Percentiles rank a stretch among this genome's conserved stretches.
Conservation (phyloP, 495 filamentous ascomycete genomes). For the Neurospora sp. region DNA sequence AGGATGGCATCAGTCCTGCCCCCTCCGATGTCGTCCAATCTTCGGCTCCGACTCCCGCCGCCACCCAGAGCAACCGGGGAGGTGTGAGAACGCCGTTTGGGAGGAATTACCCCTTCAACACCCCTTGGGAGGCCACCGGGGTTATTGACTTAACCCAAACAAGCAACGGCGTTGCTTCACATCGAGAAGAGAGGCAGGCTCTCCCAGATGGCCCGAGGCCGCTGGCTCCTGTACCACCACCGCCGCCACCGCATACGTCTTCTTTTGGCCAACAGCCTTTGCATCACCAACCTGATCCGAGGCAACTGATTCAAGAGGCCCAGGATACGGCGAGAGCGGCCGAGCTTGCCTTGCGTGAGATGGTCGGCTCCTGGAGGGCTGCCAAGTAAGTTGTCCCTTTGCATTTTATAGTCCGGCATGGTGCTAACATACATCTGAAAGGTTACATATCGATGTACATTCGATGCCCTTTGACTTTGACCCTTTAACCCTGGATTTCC, state of each 20-base stretch:
- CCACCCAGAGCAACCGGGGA: constrained; percentile 25
- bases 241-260: background rate
- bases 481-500: constrained; percentile 68
- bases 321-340: constrained; percentile 65
- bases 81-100: constrained; percentile 42
- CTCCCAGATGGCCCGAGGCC: constrained; percentile 7
- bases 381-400: constrained; percentile 51
- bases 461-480: constrained; percentile 71
- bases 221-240: background rate
- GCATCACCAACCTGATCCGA: constrained; percentile 49
- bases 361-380: constrained; percentile 67
- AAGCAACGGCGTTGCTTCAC: background rate
- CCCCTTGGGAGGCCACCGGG: constrained; percentile 63
- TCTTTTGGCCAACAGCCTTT: constrained; percentile 35
- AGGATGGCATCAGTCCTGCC: constrained; percentile 15
- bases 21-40: constrained; percentile 19
- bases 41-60: constrained; percentile 10
- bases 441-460: constrained; percentile 30
- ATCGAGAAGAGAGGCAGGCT: constrained; percentile 22
- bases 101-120: constrained; percentile 45
- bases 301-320: constrained; percentile 48
- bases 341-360: constrained; percentile 74
- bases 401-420: background rate
- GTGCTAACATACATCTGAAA: constrained; percentile 9
- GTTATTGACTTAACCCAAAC: constrained; percentile 51